Evolutionary conservation across 441 rosid genomes (phyloP).

Genomic region (Gossypium aridum): DNA sequence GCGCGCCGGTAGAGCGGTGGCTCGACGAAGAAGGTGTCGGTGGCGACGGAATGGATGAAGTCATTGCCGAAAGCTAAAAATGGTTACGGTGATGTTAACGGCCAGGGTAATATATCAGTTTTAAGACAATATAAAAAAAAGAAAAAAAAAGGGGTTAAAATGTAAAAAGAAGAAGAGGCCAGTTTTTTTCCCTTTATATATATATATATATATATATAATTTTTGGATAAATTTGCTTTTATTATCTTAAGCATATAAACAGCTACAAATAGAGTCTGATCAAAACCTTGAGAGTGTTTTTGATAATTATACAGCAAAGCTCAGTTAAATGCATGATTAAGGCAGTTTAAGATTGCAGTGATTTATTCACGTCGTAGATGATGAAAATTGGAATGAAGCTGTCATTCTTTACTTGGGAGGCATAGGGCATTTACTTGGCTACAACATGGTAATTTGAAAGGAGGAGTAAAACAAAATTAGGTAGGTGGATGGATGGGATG

Average conservation of each 20-base stretch:
- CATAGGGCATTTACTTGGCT: too few species aligned
- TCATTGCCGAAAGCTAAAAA: constrained; percentile 30
- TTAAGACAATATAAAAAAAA: neutral
- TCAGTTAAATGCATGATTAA: neutral
- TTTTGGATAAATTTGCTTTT: neutral
- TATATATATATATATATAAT: too few species aligned
- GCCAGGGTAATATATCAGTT: constrained; percentile 4
- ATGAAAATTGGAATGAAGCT: too few species aligned
- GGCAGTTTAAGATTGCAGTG: neutral
- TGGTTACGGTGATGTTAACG: constrained; percentile 16
- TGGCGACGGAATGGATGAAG: constrained; percentile 33
- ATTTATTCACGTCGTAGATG: too few species aligned
- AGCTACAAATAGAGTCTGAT: neutral
- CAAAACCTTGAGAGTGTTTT: neutral
- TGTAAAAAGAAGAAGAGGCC: constrained; percentile 2
- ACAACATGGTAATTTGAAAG: neutral
- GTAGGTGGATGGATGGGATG: constrained; percentile 20
- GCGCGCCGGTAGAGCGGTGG: constrained; percentile 65
- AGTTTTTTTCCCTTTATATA: constrained; percentile 6
- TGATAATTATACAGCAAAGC: neutral
- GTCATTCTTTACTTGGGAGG: too few species aligned
- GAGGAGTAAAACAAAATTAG: constrained; percentile 18
- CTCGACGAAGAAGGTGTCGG: constrained; percentile 42
- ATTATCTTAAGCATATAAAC: neutral
- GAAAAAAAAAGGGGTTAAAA: neutral